Evolutionary conservation across 2,329 filamentous ascomycete species (phyloP).

Genomic region (Macroventuria anomochaeta): DNA sequence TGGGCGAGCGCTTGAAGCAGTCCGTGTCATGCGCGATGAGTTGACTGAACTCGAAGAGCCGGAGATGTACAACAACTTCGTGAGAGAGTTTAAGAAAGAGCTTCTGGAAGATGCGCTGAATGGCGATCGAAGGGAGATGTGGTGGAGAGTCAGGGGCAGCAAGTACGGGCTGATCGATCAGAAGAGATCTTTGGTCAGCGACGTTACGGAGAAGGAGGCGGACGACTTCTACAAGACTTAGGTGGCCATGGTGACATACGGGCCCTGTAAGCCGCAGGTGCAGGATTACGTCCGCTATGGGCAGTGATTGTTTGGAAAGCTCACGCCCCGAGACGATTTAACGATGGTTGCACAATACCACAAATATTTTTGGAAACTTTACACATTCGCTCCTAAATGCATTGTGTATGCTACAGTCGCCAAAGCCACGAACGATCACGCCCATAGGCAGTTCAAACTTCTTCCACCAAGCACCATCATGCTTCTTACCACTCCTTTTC

Average conservation of each 20-base stretch:
- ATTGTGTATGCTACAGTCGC: too few species aligned
- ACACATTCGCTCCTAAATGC: too few species aligned
- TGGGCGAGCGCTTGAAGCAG: constrained; percentile 73
- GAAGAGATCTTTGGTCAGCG: constrained; percentile 66
- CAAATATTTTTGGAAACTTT: too few species aligned
- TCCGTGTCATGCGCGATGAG: constrained; percentile 80
- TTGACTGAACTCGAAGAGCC: constrained; percentile 78
- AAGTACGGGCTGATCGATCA: constrained; percentile 76
- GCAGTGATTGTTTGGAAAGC: too few species aligned
- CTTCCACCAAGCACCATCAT: neutral
- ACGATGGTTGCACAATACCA: too few species aligned
- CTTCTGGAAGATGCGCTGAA: constrained; percentile 73
- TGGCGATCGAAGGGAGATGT: constrained; percentile 81
- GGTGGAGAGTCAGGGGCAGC: constrained; percentile 73
- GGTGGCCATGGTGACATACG: neutral
- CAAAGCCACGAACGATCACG: neutral
- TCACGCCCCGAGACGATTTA: too few species aligned
- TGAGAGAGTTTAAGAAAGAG: constrained; percentile 73
- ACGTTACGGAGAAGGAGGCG: constrained; percentile 74
- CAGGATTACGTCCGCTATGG: neutral
- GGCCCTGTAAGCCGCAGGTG: neutral
- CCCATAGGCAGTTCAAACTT: neutral
- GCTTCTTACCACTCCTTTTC: neutral
- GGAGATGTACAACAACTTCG: constrained; percentile 75
- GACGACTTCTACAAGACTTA: constrained; percentile 46